Conservation (phyloP, 805 yeast species). For the Pichia occidentalis region DNA sequence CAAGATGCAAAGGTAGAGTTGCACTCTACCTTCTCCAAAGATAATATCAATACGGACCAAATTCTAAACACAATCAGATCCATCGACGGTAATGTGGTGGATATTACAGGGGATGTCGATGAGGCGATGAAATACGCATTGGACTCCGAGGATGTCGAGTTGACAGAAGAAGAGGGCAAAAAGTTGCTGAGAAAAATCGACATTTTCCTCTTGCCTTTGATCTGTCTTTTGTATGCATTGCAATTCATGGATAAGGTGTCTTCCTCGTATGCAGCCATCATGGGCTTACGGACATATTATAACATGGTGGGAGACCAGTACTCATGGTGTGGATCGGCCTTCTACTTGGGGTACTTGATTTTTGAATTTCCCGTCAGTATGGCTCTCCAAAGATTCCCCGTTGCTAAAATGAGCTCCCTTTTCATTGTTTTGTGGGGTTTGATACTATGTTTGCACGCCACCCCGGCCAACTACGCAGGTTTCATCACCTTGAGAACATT, state of each 20-base stretch:
- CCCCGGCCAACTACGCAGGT: conserved; percentile 41
- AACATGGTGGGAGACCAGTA: conserved; percentile 38
- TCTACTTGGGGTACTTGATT: conserved; percentile 40
- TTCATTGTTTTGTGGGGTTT: conserved; percentile 38
- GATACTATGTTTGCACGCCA: conserved; percentile 40
- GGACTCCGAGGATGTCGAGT: conserved; percentile 9
- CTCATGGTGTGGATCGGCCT: conserved; percentile 26
- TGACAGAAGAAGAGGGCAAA: conserved; percentile 9
- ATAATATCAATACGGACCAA: conserved; percentile 9
- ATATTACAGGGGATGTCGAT: conserved; percentile 14
- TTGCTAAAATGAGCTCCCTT: conserved; percentile 35
- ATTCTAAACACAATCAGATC: conserved; percentile 9
- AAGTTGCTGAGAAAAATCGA: conserved; percentile 38
- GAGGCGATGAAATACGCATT: conserved; percentile 12
- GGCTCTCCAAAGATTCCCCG: conserved; percentile 38
- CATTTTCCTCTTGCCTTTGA: conserved; percentile 41
- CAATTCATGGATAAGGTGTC: conserved; percentile 59
- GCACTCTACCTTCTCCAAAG: conserved; percentile 12
- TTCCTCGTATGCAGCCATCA: conserved; percentile 46
- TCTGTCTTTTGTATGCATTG: conserved; percentile 41
- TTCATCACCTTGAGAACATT: conserved; percentile 42
- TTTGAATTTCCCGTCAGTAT: conserved; percentile 46
- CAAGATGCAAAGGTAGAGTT: conserved; percentile 4
- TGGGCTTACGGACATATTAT: conserved; percentile 47
- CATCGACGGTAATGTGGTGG: conserved; percentile 9